Percentiles rank a stretch among this genome's conserved stretches.
Evolutionary conservation across 2,329 filamentous ascomycete genomes (phyloP).

Genomic region (Xylariaceae sp.): DNA sequence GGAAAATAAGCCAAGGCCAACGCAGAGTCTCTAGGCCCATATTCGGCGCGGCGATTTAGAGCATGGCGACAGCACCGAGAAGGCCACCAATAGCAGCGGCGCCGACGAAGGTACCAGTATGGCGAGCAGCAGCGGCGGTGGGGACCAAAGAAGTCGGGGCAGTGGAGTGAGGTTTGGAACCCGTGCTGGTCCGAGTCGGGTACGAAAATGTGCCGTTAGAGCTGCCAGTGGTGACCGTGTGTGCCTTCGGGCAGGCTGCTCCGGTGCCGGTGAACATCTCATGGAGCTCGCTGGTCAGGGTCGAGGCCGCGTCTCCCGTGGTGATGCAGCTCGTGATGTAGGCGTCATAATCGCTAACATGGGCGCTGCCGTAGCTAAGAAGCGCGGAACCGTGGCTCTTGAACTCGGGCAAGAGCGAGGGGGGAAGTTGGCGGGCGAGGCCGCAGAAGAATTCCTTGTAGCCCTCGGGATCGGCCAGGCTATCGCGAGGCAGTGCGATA

Average conservation of each 20-base stretch:
- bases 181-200: too few species aligned
- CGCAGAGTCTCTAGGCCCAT: too few species aligned
- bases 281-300: not conserved
- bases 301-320: conserved; percentile 10
- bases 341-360: conserved; percentile 4
- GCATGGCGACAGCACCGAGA: too few species aligned
- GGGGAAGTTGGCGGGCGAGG: conserved; percentile 1
- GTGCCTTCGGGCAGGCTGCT: not conserved
- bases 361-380: conserved; percentile 6
- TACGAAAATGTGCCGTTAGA: too few species aligned
- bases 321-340: conserved; percentile 14
- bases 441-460: conserved; percentile 3
- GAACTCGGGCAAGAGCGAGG: conserved; percentile 6
- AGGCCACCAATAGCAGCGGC: too few species aligned
- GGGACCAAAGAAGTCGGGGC: not conserved
- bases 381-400: conserved; percentile 2
- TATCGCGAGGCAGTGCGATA: not conserved
- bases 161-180: not conserved
- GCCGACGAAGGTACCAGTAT: not conserved
- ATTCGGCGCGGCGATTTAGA: too few species aligned
- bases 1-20: too few species aligned
- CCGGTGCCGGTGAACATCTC: conserved; percentile 2
- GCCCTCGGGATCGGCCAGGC: conserved; percentile 3
- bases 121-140: conserved; percentile 8
- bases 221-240: too few species aligned